Evolutionary conservation across 805 yeast species (phyloP), one percentile per base, ranked within the genome.

Genomic region (Blastobotrys attinorum): DNA sequence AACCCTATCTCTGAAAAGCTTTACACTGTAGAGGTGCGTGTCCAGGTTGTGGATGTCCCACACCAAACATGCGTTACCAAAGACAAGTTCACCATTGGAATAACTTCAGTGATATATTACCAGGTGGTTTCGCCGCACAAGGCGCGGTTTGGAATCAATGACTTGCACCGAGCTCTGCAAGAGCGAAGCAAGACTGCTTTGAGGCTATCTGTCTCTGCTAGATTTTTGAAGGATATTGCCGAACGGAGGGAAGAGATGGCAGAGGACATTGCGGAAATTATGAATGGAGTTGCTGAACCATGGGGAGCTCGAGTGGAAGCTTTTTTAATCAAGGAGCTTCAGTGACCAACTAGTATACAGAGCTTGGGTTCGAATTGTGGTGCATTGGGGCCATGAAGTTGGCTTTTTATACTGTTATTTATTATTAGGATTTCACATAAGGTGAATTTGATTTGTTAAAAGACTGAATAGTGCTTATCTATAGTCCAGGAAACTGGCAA

Each of bases 301-400:
- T 81, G 88, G 88, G 88, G 88, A 54, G 83, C 79, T 29, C 67
- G 69, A 47, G 73, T 81, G 47, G 87, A 81, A 61, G 70, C 79
- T 40, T 77, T 81, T 47, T 67, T 81, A 51, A 80, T 81, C 58
- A 81, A 81, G 64, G 87, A 81, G n/a, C n/a, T n/a, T n/a, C n/a
- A n/a, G n/a, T n/a, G n/a, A n/a, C n/a, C n/a, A n/a, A n/a, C n/a
- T n/a, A n/a, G n/a, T n/a, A n/a, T n/a, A n/a, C n/a, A n/a, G n/a
- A n/a, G n/a, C n/a, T n/a, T n/a, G n/a, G n/a, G n/a, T n/a, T n/a
- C n/a, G n/a, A n/a, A n/a, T n/a, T n/a, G n/a, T n/a, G n/a, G n/a
- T n/a, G n/a, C n/a, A n/a, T n/a, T n/a, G n/a, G n/a, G n/a, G n/a
- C n/a, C n/a, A n/a, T n/a, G n/a, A n/a, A n/a, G n/a, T n/a, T n/a